Percentiles rank a stretch among this genome's conserved stretches.
phyloP scores from a whole-genome alignment of 164 flowering plant species.

The Nymphaea thermarum region DNA sequence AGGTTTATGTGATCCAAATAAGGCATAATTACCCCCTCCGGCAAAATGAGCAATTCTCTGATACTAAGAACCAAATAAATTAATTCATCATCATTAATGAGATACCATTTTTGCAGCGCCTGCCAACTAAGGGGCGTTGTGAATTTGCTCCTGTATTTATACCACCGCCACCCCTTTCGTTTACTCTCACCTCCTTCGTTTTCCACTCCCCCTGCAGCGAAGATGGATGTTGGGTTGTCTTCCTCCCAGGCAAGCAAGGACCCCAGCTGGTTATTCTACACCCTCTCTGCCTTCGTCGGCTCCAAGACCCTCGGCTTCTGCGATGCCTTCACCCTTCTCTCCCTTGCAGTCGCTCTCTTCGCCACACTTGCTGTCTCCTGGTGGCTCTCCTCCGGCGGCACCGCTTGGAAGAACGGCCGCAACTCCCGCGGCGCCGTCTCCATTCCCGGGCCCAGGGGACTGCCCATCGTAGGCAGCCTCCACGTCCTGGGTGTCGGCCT shows the following conservation, averaged over 20 bases:
- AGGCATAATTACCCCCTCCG: too few species aligned
- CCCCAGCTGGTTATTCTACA: constrained; percentile 37
- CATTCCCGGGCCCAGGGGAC: constrained; percentile 53
- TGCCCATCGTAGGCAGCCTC: constrained; percentile 52
- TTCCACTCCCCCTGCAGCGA: neutral
- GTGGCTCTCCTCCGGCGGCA: constrained; percentile 43
- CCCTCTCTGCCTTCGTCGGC: constrained; percentile 45
- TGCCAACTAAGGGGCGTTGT: too few species aligned
- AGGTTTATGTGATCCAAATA: too few species aligned
- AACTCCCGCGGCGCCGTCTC: constrained; percentile 22
- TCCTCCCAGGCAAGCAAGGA: constrained; percentile 17
- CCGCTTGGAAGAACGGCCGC: constrained; percentile 55
- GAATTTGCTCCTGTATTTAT: too few species aligned
- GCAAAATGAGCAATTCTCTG: too few species aligned
- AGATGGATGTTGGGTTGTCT: neutral
- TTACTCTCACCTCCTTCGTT: neutral
- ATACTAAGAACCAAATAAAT: too few species aligned
- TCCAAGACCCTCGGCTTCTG: constrained; percentile 9
- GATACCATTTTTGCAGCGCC: too few species aligned
- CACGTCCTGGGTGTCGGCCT: constrained; percentile 31
- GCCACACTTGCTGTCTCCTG: constrained; percentile 26
- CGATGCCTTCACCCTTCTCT: constrained; percentile 17
- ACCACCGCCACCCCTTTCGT: neutral
- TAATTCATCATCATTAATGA: too few species aligned
- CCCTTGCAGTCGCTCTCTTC: constrained; percentile 9